Evolutionary conservation across 805 yeast species (phyloP).

Genomic region (Lachancea sp.): DNA sequence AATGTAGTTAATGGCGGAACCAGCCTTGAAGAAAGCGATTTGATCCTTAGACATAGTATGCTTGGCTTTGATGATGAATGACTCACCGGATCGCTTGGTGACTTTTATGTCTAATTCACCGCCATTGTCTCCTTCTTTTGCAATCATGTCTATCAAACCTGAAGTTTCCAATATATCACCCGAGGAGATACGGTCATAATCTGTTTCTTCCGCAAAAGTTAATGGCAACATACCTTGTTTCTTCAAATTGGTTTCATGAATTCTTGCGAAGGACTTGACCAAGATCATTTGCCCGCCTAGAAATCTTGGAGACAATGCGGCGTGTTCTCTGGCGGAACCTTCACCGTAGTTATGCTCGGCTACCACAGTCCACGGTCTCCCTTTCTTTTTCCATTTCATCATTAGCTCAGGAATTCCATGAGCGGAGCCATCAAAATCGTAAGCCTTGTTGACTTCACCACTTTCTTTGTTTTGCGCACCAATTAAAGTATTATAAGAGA

Average conservation of each 20-base stretch:
- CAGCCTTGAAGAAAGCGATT: slow-evolving; percentile 92
- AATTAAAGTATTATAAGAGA: slow-evolving; percentile 88
- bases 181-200: slow-evolving; percentile 72
- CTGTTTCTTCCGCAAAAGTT: slow-evolving; percentile 83
- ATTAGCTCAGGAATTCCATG: slow-evolving; percentile 90
- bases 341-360: slow-evolving; percentile 99
- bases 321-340: slow-evolving; percentile 99
- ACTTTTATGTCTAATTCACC: slow-evolving; percentile 68
- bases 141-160: slow-evolving; percentile 68
- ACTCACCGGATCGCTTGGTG: slow-evolving; percentile 65
- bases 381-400: slow-evolving; percentile 88
- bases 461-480: slow-evolving; percentile 97
- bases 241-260: slow-evolving; percentile 95
- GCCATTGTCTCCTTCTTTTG: slow-evolving; percentile 81
- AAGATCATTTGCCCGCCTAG: slow-evolving; percentile 84
- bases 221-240: slow-evolving; percentile 89
- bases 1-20: slow-evolving; percentile 91
- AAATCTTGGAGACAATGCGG: slow-evolving; percentile 92
- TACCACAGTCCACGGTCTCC: slow-evolving; percentile 85
- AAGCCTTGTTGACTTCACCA: slow-evolving; percentile 87
- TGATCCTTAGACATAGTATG: slow-evolving; percentile 98
- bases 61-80: slow-evolving; percentile 65
- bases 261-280: slow-evolving; percentile 95
- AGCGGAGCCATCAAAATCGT: slow-evolving; percentile 73
- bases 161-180: slow-evolving; percentile 76